A percentile compares a stretch with the other conserved stretches of the same genome.
These are phyloP conservation scores for Neofusicoccum parvum DNA, from an alignment of 2,329 filamentous ascomycete species.

Conservation along the genomic window DNA sequence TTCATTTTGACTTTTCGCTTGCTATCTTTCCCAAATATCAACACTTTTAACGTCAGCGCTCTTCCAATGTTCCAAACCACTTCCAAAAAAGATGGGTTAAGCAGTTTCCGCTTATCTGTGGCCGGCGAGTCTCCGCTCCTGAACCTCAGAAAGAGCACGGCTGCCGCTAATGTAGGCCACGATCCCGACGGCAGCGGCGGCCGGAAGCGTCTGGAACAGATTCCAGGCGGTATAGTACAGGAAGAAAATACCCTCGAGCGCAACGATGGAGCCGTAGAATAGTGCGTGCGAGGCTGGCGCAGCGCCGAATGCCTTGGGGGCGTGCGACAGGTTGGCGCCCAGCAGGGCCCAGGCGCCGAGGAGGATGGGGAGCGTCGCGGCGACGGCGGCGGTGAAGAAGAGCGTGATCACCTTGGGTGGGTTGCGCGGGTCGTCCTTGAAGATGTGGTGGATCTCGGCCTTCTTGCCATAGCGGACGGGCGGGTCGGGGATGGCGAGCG, in stretches of 20 bases:
- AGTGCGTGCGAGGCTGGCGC: constrained; percentile 79
- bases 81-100: neutral
- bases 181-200: constrained; percentile 65
- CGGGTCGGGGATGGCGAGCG: constrained; percentile 63
- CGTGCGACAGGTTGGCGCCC: constrained; percentile 80
- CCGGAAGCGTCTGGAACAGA: constrained; percentile 84
- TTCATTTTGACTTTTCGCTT: neutral
- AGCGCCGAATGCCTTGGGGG: constrained; percentile 71
- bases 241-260: constrained; percentile 91
- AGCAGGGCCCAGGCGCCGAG: constrained; percentile 74
- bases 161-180: constrained; percentile 85
- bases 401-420: constrained; percentile 79
- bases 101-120: constrained; percentile 47
- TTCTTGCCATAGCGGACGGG: constrained; percentile 82
- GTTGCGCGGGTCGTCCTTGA: constrained; percentile 76
- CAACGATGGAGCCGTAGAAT: constrained; percentile 85
- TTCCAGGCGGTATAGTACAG: constrained; percentile 93
- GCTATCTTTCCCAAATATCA: constrained; percentile 11
- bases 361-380: constrained; percentile 73
- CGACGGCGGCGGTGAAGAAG: constrained; percentile 72
- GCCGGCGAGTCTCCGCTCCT: constrained; percentile 80
- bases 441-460: constrained; percentile 87
- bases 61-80: neutral
- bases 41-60: constrained; percentile 9
- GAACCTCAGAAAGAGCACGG: constrained; percentile 89